Percentiles rank a stretch among this genome's conserved stretches.
Conservation (phyloP, 2,329 filamentous ascomycete genomes). For the Botrytis elliptica region DNA sequence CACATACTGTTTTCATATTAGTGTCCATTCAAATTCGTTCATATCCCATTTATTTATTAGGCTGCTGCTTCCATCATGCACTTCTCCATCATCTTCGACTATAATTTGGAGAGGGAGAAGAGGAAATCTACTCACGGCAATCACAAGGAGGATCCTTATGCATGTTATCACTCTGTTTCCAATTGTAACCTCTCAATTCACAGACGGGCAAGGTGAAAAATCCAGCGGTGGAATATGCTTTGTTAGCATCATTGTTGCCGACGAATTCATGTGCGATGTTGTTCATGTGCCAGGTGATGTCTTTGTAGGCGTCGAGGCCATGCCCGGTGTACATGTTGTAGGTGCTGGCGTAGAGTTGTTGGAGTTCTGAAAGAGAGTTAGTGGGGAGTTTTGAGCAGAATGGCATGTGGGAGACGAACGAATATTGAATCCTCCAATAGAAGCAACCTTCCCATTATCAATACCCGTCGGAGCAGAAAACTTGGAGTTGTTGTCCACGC, state of each 20-base stretch:
- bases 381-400: no score
- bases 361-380: not conserved
- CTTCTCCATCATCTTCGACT: not conserved
- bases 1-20: not conserved
- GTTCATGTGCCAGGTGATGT: not conserved
- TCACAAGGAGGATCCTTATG: not conserved
- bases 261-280: not conserved
- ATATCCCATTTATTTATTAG: not conserved
- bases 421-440: not conserved
- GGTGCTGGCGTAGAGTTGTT: not conserved
- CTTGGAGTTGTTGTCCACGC: not conserved
- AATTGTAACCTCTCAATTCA: not conserved
- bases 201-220: not conserved
- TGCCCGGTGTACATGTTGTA: not conserved
- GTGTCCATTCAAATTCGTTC: not conserved
- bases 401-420: not conserved
- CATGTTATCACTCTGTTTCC: slow-evolving; percentile 2
- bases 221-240: not conserved
- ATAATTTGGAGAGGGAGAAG: accelerated
- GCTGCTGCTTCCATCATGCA: not conserved
- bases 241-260: not conserved
- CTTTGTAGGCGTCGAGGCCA: not conserved
- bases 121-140: not conserved
- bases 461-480: not conserved
- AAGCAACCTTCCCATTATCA: not conserved